Conservation (phyloP, 164 flowering plant genomes). For the Piper betle region DNA sequence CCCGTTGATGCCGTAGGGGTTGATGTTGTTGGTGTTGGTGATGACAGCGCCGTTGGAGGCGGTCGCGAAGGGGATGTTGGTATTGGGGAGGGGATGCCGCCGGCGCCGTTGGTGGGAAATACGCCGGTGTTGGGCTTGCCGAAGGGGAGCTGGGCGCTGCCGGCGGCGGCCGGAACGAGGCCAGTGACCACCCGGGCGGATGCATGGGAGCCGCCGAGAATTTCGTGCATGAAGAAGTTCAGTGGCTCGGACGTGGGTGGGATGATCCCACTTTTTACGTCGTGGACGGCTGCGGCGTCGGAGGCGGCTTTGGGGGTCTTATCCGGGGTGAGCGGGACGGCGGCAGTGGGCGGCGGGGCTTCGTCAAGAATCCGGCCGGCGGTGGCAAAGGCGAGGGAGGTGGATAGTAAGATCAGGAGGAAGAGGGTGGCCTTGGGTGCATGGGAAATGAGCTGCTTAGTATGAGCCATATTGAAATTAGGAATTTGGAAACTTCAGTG, state of each 20-base stretch:
- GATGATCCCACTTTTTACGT: neutral
- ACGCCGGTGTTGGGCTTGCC: conserved; percentile 63
- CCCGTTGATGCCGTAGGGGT: conserved; percentile 21
- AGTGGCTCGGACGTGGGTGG: conserved; percentile 8
- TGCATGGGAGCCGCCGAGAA: conserved; percentile 35
- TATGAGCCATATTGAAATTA: conserved; percentile 15
- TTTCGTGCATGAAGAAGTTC: conserved; percentile 42
- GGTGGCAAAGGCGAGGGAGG: conserved; percentile 19
- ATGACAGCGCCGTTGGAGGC: conserved; percentile 10
- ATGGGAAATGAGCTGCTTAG: conserved; percentile 2
- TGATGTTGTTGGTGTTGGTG: conserved; percentile 13
- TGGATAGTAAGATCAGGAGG: conserved; percentile 17
- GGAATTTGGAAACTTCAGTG: neutral
- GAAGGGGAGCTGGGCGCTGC: conserved; percentile 58
- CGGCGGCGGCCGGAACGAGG: conserved; percentile 35
- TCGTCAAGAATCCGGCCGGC: conserved; percentile 48
- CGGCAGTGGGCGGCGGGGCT: conserved; percentile 6
- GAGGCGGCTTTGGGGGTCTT: neutral
- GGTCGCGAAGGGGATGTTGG: conserved; percentile 14
- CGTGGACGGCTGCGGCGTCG: neutral
- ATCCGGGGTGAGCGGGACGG: conserved; percentile 3
- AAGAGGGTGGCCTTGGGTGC: conserved; percentile 14
- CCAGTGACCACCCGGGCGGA: conserved; percentile 58
- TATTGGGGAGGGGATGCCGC: conserved; percentile 32
- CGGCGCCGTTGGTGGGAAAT: conserved; percentile 38